Evolutionary conservation across 2,329 filamentous ascomycete species (phyloP).

Genomic region (Alternaria gaisen): DNA sequence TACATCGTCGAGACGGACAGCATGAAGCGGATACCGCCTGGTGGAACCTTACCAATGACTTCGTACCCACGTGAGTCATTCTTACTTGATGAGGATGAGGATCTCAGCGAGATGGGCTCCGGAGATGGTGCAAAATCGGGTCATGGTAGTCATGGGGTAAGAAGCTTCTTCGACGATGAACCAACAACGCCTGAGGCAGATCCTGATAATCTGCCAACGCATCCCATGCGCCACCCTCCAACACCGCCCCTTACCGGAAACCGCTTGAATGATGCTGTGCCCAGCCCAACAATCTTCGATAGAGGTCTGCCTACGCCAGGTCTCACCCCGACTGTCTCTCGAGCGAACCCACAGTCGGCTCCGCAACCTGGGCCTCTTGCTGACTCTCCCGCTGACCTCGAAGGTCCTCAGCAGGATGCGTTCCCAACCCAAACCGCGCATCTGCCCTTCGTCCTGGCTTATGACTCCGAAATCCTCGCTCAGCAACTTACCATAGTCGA

Average conservation of each 20-base stretch:
- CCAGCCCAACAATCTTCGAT: conserved; percentile 44
- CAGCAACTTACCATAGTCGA: conserved; percentile 88
- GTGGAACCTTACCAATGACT: conserved; percentile 52
- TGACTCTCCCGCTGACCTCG: conserved; percentile 36
- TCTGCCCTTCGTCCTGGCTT: conserved; percentile 81
- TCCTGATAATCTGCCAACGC: conserved; percentile 36
- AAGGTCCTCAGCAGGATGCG: conserved; percentile 27
- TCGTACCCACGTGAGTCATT: conserved; percentile 54
- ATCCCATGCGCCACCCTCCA: conserved; percentile 51
- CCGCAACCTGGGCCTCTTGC: conserved; percentile 19
- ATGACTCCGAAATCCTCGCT: conserved; percentile 79
- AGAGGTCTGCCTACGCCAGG: conserved; percentile 50
- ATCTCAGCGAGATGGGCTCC: conserved; percentile 62
- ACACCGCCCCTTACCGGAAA: conserved; percentile 56
- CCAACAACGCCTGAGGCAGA: conserved; percentile 47
- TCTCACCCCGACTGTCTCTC: conserved; percentile 47
- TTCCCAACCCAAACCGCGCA: conserved; percentile 55
- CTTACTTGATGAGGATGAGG: conserved; percentile 63
- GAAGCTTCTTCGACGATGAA: conserved; percentile 62
- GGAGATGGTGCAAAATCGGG: conserved; percentile 60
- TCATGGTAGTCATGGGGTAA: conserved; percentile 50
- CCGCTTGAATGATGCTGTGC: conserved; percentile 33
- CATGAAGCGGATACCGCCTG: conserved; percentile 57
- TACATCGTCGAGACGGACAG: conserved; percentile 62
- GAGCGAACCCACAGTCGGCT: conserved; percentile 34